These are phyloP conservation scores for Cryptococcus amylolentus DNA, from an alignment of 1,284 basidiomycete genomes.

Conservation along the genomic window DNA sequence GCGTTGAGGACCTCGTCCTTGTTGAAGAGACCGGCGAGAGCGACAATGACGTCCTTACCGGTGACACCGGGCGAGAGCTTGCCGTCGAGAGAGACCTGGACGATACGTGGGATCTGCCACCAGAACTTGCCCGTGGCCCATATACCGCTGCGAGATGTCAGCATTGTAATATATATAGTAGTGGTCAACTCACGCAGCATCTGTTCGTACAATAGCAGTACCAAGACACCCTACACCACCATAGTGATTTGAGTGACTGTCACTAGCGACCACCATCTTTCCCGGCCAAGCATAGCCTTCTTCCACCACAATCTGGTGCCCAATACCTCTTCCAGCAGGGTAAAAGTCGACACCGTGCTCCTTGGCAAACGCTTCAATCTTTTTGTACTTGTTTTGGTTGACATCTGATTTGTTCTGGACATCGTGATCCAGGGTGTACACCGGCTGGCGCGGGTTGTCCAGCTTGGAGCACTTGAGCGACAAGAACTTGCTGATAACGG, in stretches of 20 bases:
- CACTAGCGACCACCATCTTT: conserved; percentile 89
- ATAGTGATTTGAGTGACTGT: conserved; percentile 95
- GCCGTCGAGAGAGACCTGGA: conserved; percentile 89
- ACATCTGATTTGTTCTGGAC: conserved; percentile 95
- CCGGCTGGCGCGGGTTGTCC: conserved; percentile 68
- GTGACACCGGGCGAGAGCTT: conserved; percentile 82
- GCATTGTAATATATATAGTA: neutral
- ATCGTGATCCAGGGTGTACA: conserved; percentile 97
- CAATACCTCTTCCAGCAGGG: conserved; percentile 96
- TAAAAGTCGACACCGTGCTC: conserved; percentile 89
- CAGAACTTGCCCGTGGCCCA: conserved; percentile 99
- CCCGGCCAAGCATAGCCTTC: conserved; percentile 95
- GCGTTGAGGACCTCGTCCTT: conserved; percentile 95
- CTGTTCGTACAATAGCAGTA: conserved; percentile 88
- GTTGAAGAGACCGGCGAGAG: conserved; percentile 94
- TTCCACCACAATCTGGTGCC: conserved; percentile 91
- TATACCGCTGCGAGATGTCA: conserved; percentile 58
- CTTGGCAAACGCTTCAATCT: conserved; percentile 88
- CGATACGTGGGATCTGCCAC: conserved; percentile 98
- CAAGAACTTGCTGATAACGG: conserved; percentile 95
- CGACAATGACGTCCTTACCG: conserved; percentile 98
- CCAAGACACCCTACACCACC: conserved; percentile 96
- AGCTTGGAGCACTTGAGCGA: conserved; percentile 89
- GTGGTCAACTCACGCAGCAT: conserved; percentile 42
- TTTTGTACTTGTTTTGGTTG: conserved; percentile 88